These are phyloP conservation scores for Chrysoporthe cubensis DNA, from an alignment of 2,329 filamentous ascomycete species.

Conservation along the genomic window DNA sequence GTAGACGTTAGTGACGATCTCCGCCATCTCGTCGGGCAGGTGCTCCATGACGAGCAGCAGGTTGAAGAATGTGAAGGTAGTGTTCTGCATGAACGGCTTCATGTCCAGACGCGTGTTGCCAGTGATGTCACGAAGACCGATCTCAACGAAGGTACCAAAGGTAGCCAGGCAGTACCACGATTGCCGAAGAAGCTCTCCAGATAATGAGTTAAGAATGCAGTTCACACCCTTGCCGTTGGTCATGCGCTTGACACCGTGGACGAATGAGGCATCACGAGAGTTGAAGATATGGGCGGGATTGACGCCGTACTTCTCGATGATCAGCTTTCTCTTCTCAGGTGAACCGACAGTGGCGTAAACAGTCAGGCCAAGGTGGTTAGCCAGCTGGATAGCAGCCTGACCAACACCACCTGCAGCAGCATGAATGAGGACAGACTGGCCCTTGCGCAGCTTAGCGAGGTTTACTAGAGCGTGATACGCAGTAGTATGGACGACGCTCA, in stretches of 20 bases:
- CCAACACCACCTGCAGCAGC: slow-evolving; percentile 31
- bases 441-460: slow-evolving; percentile 31
- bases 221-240: slow-evolving; percentile 38
- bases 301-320: slow-evolving; percentile 30
- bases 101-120: slow-evolving; percentile 43
- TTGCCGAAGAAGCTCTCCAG: slow-evolving; percentile 36
- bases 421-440: slow-evolving; percentile 35
- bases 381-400: slow-evolving; percentile 25
- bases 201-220: slow-evolving; percentile 38
- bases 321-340: slow-evolving; percentile 19
- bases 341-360: slow-evolving; percentile 25
- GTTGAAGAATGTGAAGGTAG: slow-evolving; percentile 39
- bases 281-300: slow-evolving; percentile 37
- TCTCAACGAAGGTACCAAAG: slow-evolving; percentile 29
- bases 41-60: slow-evolving; percentile 27
- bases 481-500: slow-evolving; percentile 35
- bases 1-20: slow-evolving; percentile 21
- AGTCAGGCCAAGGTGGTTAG: slow-evolving; percentile 29
- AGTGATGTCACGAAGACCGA: slow-evolving; percentile 29
- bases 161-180: slow-evolving; percentile 30
- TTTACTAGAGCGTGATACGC: slow-evolving; percentile 36
- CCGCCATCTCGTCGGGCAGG: slow-evolving; percentile 23
- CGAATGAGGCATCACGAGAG: slow-evolving; percentile 34
- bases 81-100: slow-evolving; percentile 29
- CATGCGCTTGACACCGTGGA: slow-evolving; percentile 32